These are phyloP conservation scores for Komagataella mondaviorum DNA, from an alignment of 805 yeast species.

Conservation along the genomic window DNA sequence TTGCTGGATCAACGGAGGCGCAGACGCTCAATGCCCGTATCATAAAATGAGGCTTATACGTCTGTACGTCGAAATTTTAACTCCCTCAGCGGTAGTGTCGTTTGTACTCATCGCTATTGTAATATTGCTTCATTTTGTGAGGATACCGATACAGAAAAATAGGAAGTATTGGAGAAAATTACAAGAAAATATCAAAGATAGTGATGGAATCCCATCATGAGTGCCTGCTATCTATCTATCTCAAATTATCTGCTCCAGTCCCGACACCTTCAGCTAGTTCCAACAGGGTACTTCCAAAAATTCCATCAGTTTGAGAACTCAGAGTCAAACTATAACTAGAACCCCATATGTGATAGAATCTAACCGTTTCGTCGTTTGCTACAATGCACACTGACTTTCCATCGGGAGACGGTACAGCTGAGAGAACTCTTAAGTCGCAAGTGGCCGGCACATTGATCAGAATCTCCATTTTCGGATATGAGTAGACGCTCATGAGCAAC, in stretches of 20 bases:
- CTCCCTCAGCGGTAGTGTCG: slow-evolving; percentile 54
- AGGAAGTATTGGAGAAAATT: slow-evolving; percentile 52
- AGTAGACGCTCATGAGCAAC: slow-evolving; percentile 40
- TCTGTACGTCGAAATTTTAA: slow-evolving; percentile 47
- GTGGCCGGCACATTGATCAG: slow-evolving; percentile 35
- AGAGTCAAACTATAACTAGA: slow-evolving; percentile 18
- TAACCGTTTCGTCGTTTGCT: slow-evolving; percentile 62
- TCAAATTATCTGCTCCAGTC: slow-evolving; percentile 11
- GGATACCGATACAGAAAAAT: slow-evolving; percentile 59
- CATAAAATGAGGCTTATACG: slow-evolving; percentile 36
- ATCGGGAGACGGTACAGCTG: slow-evolving; percentile 59
- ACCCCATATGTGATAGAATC: slow-evolving; percentile 68
- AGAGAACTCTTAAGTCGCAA: slow-evolving; percentile 42
- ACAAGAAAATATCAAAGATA: slow-evolving; percentile 45
- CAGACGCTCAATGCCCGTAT: slow-evolving; percentile 70
- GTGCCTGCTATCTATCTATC: slow-evolving; percentile 7
- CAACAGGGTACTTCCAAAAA: slow-evolving; percentile 42
- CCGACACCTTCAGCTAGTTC: slow-evolving; percentile 46
- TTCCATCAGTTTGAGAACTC: slow-evolving; percentile 27
- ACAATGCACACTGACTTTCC: slow-evolving; percentile 54
- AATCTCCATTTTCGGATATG: slow-evolving; percentile 51
- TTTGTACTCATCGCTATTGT: slow-evolving; percentile 36
- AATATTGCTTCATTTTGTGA: slow-evolving; percentile 38
- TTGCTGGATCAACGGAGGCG: slow-evolving; percentile 85
- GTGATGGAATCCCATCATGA: slow-evolving; percentile 80